Percentiles rank a stretch among this genome's conserved stretches.
These are phyloP conservation scores for Blepharisma japonicum DNA, from an alignment of 73 alveolate species.

Conservation along the genomic window DNA sequence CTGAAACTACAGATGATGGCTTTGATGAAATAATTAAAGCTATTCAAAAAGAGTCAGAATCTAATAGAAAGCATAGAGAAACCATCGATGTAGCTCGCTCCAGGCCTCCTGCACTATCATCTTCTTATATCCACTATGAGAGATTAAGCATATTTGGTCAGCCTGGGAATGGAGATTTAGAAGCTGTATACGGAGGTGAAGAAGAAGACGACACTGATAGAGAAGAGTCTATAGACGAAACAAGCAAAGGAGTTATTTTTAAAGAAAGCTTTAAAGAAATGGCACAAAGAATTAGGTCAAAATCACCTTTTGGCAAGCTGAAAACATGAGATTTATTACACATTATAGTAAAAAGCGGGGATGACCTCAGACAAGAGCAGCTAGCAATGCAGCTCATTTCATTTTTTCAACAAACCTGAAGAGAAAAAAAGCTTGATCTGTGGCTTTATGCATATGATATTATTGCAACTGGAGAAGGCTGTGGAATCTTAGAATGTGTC, in stretches of 20 bases:
- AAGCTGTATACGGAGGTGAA: constrained; percentile 21
- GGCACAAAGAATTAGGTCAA: constrained; percentile 69
- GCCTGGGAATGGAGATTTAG: background rate
- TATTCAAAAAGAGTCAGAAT: background rate
- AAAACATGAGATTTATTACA: constrained; percentile 69
- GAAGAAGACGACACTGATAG: background rate
- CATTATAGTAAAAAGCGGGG: constrained; percentile 76
- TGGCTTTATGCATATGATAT: constrained; percentile 85
- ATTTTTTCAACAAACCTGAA: constrained; percentile 67
- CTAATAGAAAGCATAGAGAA: background rate
- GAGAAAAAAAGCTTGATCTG: constrained; percentile 43
- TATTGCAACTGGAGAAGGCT: constrained; percentile 77
- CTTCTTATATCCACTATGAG: background rate
- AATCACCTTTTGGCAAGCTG: constrained; percentile 79
- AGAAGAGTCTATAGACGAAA: constrained; percentile 13
- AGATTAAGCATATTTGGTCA: background rate
- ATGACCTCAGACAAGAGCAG: constrained; percentile 88
- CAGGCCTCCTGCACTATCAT: background rate
- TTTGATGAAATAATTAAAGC: background rate
- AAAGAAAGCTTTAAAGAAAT: constrained; percentile 66
- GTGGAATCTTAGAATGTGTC: constrained; percentile 81
- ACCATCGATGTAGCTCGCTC: constrained; percentile 13
- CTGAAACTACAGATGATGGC: background rate
- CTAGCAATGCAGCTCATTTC: constrained; percentile 85
- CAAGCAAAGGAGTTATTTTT: constrained; percentile 32